These are phyloP conservation scores for Paramyrothecium roridum DNA, from an alignment of 2,329 filamentous ascomycete species.

Conservation along the genomic window DNA sequence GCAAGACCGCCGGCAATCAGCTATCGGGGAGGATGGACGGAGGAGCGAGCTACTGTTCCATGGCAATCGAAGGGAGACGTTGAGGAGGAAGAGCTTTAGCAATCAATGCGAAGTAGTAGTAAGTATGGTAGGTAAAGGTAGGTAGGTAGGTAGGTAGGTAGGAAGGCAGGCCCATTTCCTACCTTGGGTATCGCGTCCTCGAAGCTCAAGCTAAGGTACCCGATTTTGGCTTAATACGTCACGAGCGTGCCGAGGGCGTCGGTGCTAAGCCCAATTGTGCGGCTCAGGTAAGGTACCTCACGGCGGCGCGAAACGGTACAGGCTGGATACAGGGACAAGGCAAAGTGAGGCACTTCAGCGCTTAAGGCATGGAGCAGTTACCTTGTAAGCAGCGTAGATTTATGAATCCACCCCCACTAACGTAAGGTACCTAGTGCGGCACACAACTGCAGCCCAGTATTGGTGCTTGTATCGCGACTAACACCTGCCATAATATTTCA, in stretches of 20 bases:
- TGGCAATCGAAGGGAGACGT: conserved; percentile 15
- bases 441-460: no score
- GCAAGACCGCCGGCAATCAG: no score
- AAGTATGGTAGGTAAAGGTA: no score
- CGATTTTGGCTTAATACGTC: not conserved
- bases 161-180: not conserved
- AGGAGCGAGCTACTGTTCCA: conserved; percentile 8
- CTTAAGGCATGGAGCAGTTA: no score
- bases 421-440: no score
- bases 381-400: no score
- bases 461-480: not conserved
- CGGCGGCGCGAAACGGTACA: no score
- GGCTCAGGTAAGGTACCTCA: not conserved
- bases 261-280: not conserved
- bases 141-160: not conserved
- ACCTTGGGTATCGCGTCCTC: not conserved
- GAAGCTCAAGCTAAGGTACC: not conserved
- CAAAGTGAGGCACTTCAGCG: no score
- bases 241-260: not conserved
- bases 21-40: not conserved
- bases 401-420: no score
- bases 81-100: not conserved
- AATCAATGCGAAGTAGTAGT: not conserved
- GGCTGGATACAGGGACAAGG: no score
- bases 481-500: not conserved